Evolutionary conservation across 169 alveolate genomes (phyloP).

Genomic region (Cryptosporidium meleagridis): DNA sequence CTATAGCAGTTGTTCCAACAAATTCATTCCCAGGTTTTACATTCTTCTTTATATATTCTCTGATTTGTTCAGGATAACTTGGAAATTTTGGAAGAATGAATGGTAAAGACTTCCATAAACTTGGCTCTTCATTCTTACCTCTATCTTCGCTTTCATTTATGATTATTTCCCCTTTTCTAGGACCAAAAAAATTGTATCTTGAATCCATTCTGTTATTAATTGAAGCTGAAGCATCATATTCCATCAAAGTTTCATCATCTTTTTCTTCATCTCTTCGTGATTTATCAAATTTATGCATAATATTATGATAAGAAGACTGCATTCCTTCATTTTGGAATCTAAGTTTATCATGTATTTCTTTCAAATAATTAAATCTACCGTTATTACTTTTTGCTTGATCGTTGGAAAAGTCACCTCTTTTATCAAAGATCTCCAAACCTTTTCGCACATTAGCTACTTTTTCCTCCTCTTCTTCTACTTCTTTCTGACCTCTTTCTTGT

Average conservation of each 20-base stretch:
- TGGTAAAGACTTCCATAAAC: slow-evolving; percentile 19
- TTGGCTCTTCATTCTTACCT: not conserved
- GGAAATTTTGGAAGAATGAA: slow-evolving; percentile 33
- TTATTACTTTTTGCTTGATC: not conserved
- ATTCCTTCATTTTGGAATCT: not conserved
- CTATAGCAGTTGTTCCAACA: slow-evolving; percentile 46
- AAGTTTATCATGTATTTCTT: not conserved
- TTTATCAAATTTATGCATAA: not conserved
- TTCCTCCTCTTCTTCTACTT: not conserved
- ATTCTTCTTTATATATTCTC: slow-evolving; percentile 20
- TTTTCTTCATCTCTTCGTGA: not conserved
- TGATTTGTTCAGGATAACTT: slow-evolving; percentile 9
- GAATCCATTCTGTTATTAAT: not conserved
- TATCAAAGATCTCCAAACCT: not conserved
- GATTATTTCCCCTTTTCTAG: not conserved
- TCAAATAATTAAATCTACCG: not conserved
- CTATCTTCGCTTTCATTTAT: not conserved
- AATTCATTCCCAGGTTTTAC: slow-evolving; percentile 43
- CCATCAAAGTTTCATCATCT: not conserved
- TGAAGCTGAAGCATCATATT: not conserved
- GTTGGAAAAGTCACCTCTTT: not conserved
- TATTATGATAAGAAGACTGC: not conserved
- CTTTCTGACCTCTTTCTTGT: not conserved
- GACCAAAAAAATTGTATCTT: not conserved
- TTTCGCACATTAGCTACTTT: not conserved